Percentiles rank a stretch among this genome's conserved stretches.
phyloP scores from a whole-genome alignment of 257 asterid species.

The Avicennia marina region DNA sequence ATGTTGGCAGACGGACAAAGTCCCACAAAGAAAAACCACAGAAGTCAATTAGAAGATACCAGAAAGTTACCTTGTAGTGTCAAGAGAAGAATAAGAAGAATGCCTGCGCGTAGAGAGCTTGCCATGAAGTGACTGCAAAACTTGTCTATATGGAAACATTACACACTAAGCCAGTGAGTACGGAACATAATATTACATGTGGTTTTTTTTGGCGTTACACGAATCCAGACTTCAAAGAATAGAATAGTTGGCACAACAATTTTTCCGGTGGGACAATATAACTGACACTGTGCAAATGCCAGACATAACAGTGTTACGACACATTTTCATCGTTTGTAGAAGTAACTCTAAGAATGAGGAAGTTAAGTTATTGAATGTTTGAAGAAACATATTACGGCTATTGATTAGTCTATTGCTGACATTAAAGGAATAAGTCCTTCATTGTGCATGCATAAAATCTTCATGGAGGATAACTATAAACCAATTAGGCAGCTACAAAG shows the following conservation, averaged over 20 bases:
- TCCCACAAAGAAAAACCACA: constrained; percentile 19
- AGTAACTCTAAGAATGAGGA: no score
- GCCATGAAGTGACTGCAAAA: constrained; percentile 98
- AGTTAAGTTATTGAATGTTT: no score
- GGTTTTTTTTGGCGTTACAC: constrained; percentile 32
- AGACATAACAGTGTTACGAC: constrained; percentile 7
- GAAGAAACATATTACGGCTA: no score
- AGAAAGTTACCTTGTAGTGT: constrained; percentile 67
- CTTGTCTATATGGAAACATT: constrained; percentile 87
- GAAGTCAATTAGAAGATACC: constrained; percentile 19
- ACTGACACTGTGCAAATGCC: constrained; percentile 2
- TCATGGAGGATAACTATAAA: no score
- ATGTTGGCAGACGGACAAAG: constrained; percentile 23
- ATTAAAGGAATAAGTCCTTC: no score
- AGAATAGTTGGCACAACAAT: constrained; percentile 2
- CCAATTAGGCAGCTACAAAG: no score
- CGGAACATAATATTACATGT: constrained; percentile 27
- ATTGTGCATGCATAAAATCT: no score
- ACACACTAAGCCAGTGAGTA: constrained; percentile 68
- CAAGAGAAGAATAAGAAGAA: constrained; percentile 93
- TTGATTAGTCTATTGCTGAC: no score
- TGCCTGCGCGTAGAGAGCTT: constrained; percentile 98
- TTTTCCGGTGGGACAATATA: constrained; percentile 5
- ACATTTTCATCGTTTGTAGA: constrained; percentile 8
- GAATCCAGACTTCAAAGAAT: constrained; percentile 22